These are phyloP conservation scores for Claviceps africana DNA, from an alignment of 2,329 filamentous ascomycete genomes.

Conservation along the genomic window DNA sequence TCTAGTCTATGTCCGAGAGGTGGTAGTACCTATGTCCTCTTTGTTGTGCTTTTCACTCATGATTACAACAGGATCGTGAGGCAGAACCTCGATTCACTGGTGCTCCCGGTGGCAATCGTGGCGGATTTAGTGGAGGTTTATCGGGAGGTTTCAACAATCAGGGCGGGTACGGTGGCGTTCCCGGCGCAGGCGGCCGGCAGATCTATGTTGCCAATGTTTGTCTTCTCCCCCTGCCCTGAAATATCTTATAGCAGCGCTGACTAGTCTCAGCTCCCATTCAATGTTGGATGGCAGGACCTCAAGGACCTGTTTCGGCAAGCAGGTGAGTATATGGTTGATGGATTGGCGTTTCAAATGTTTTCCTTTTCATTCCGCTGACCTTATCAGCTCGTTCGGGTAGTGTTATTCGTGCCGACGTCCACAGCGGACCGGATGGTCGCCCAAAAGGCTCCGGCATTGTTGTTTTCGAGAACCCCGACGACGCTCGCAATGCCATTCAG, in stretches of 20 bases:
- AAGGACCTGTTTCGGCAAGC: constrained; percentile 98
- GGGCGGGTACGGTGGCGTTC: constrained; percentile 36
- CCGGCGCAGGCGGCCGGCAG: constrained; percentile 54
- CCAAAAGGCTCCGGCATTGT: constrained; percentile 97
- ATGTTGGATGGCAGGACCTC: constrained; percentile 95
- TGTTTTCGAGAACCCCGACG: constrained; percentile 86
- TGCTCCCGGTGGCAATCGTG: constrained; percentile 47
- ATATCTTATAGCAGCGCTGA: constrained; percentile 4
- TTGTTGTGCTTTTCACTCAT: not conserved
- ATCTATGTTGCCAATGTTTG: constrained; percentile 97
- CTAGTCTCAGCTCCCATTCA: constrained; percentile 70
- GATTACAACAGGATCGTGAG: constrained; percentile 65
- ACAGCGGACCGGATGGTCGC: constrained; percentile 77
- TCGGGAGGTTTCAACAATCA: constrained; percentile 39
- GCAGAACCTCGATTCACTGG: constrained; percentile 92
- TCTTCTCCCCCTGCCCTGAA: constrained; percentile 23
- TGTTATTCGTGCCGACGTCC: constrained; percentile 90
- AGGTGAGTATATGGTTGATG: constrained; percentile 45
- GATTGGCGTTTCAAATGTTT: not conserved
- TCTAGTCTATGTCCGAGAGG: constrained; percentile 96
- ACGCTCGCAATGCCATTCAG: constrained; percentile 88
- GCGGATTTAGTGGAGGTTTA: constrained; percentile 45
- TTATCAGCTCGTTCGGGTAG: constrained; percentile 45
- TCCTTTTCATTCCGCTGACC: not conserved
- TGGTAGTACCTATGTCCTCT: constrained; percentile 27